Base-by-base conservation (phyloP, 257 asterid species). In the Rauvolfia tetraphylla region DNA sequence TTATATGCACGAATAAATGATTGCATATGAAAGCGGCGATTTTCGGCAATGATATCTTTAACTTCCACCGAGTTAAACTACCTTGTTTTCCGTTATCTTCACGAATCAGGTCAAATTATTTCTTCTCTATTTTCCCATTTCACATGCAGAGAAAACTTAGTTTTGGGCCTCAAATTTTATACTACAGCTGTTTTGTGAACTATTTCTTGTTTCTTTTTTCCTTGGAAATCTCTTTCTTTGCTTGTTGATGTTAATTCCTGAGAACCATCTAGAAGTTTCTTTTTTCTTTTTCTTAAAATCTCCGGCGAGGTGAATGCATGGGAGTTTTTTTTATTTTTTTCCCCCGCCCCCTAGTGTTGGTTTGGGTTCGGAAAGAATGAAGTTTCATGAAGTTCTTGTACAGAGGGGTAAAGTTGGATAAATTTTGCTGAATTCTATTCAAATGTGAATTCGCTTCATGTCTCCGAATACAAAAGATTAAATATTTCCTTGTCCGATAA, bases 81-180 rank as follows among this genome's bases (percentile, higher is more conserved):
- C 84, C 96, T 94, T 44, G 86, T 92, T 84, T 94, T 92, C 85
- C 96, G 98, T 39, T 92, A 94, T 77, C 96, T 94, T 65, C 92
- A 87, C 79, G 97, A 94, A 89, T 94, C 98, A 80, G 97, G 98
- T 93, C 18, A 46, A 67, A 62, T 41, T 36, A 54, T 76, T 22
- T 34, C 63, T 49, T 42, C 33, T 54, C 48, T 77, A 11, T 74
- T 20, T 25, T 9, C 1, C 31, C 22, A 4, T 48, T 49, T 63
- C 15, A 39, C 71, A 12, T 74, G 5, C n/a, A 3, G 7, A 25
- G 22, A 33, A 20, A 66, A 34, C 49, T 34, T 66, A 38, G 20
- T 20, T 38, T 4, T 17, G 49, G 41, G 2, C 20, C 27, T 36
- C 27, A 8, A 34, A 3, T 65, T 36, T 10, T 62, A 62, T 62